Evolutionary conservation across 139 green algal species (phyloP).

Genomic region (Diplosphaera chodatii): DNA sequence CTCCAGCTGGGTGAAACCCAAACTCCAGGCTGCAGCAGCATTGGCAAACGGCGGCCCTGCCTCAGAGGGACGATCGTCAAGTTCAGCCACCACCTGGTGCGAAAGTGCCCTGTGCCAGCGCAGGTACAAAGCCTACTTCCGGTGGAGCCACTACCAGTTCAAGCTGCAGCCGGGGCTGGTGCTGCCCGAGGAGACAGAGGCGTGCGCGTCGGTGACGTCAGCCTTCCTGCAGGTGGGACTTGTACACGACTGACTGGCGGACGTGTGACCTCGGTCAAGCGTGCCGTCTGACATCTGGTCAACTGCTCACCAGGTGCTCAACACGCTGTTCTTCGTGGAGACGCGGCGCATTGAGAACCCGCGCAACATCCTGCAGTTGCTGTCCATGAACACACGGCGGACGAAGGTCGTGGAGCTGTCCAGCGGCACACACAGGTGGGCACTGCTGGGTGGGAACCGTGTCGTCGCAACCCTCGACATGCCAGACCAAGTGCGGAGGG

Average conservation of each 20-base stretch:
- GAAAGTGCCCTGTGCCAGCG: neutral
- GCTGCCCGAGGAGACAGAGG: slow-evolving; percentile 74
- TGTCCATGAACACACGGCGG: slow-evolving; percentile 84
- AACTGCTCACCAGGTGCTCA: slow-evolving; percentile 58
- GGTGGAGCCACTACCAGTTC: slow-evolving; percentile 79
- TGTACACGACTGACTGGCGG: no score
- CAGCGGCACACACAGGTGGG: slow-evolving; percentile 74
- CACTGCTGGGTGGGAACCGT: no score
- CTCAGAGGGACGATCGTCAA: no score
- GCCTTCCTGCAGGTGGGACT: slow-evolving; percentile 80
- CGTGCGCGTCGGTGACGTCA: slow-evolving; percentile 86
- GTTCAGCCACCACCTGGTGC: no score
- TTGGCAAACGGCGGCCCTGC: no score
- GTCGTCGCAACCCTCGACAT: no score
- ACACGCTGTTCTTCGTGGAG: slow-evolving; percentile 71
- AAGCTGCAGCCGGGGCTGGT: slow-evolving; percentile 30
- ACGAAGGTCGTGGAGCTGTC: slow-evolving; percentile 92
- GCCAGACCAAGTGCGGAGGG: no score
- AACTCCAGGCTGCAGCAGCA: no score
- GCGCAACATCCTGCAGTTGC: slow-evolving; percentile 76
- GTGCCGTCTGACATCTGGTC: no score
- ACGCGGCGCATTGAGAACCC: slow-evolving; percentile 17
- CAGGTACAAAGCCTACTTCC: slow-evolving; percentile 87
- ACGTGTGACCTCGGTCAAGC: no score
- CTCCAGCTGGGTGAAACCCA: no score